These are phyloP conservation scores for Claviceps quebecensis DNA, from an alignment of 2,329 filamentous ascomycete species.

Conservation along the genomic window DNA sequence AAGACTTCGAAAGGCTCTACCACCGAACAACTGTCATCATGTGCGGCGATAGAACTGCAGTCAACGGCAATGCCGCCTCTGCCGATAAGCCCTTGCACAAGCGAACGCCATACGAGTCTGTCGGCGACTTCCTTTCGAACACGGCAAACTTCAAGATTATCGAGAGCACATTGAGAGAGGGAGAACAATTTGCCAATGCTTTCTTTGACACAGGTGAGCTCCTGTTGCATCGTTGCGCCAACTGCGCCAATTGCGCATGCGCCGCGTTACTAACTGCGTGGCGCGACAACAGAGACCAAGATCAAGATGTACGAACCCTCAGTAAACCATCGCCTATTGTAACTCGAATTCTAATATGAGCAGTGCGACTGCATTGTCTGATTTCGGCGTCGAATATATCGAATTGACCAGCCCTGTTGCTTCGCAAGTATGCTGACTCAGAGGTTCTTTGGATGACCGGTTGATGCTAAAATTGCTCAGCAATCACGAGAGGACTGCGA, in stretches of 20 bases:
- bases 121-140: conserved; percentile 9
- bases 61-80: neutral
- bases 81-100: conserved; percentile 2
- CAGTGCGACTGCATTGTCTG: conserved; percentile 7
- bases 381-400: conserved; percentile 15
- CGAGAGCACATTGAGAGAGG: conserved; percentile 32
- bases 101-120: conserved; percentile 5
- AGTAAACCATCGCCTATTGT: neutral
- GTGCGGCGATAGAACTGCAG: conserved; percentile 1
- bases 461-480: conserved; percentile 36
- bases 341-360: neutral
- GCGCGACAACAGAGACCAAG: conserved; percentile 13
- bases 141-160: conserved; percentile 9
- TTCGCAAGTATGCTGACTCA: neutral
- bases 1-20: too few relatives aligned
- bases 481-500: conserved; percentile 79
- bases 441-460: neutral
- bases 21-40: neutral
- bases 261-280: neutral
- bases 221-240: neutral
- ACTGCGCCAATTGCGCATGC: neutral
- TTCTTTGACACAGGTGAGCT: conserved; percentile 50
- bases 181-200: conserved; percentile 70
- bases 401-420: conserved; percentile 79
- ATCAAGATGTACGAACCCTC: conserved; percentile 37